A percentile compares a stretch with the other conserved stretches of the same genome.
Conservation (phyloP, 495 filamentous ascomycete species). For the Geopyxis carbonaria region DNA sequence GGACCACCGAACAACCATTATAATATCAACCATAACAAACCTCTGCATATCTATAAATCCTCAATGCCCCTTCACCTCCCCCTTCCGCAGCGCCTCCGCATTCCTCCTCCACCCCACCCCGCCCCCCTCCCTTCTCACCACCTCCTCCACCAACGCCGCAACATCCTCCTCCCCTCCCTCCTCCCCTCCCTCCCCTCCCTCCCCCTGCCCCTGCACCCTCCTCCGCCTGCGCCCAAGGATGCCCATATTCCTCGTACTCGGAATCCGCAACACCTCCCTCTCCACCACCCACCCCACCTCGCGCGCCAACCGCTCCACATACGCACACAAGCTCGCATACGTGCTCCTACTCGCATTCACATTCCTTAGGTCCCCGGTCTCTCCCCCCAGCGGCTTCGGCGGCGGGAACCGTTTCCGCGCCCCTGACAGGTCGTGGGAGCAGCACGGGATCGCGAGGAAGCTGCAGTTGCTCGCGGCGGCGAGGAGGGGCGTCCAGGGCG, state of each 20-base stretch:
- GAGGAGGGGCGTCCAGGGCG: conserved; percentile 84
- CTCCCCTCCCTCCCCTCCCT: conserved; percentile 42
- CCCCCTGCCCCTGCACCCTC: conserved; percentile 15
- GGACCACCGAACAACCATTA: too few species aligned
- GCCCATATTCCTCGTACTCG: conserved; percentile 72
- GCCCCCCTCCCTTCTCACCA: conserved; percentile 30
- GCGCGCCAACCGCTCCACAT: conserved; percentile 45
- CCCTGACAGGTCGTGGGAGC: conserved; percentile 73
- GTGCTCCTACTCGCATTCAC: conserved; percentile 32
- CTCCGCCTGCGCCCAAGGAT: conserved; percentile 45
- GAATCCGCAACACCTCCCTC: conserved; percentile 65
- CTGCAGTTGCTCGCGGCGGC: conserved; percentile 55
- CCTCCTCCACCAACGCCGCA: too few species aligned
- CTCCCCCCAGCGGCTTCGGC: conserved; percentile 24
- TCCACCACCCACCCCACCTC: conserved; percentile 63
- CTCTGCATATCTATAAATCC: too few species aligned
- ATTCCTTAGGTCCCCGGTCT: conserved; percentile 26
- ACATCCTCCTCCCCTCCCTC: conserved; percentile 34
- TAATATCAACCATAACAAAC: too few species aligned
- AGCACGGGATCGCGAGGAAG: conserved; percentile 88
- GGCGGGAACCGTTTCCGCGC: conserved; percentile 40
- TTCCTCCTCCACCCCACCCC: too few species aligned
- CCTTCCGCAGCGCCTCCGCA: too few species aligned
- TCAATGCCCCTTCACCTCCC: too few species aligned
- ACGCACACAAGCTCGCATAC: conserved; percentile 59